Evolutionary conservation across 345 rosid species (phyloP), one percentile per base, ranked within the genome.

Genomic region (Citrus reticulata): DNA sequence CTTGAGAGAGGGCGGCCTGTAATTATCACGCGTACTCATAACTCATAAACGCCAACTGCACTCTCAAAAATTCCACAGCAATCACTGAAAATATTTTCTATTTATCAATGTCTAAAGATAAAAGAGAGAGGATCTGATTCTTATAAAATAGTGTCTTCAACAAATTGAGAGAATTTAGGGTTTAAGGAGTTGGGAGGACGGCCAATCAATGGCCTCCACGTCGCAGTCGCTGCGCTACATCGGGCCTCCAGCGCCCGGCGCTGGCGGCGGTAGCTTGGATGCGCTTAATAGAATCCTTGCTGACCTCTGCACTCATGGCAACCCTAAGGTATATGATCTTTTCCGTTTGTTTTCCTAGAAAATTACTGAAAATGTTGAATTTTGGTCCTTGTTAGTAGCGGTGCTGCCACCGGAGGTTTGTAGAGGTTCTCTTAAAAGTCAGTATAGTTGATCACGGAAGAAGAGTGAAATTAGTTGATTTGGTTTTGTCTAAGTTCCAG

Each of bases 261-360:
- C 92, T 39, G 83, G 86, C 54, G 97, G 95, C 67, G 88, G 93
- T 61, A 91, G 90, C 84, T 89, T 86, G 59, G 99, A 95, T 46
- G 87, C 93, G 60, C 86, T 92, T 78, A 93, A 91, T 79, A 94
- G 97, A 55, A 91, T 91, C 80, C 86, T 93, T 74, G 84, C 89
- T 11, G 97, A 95, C 90, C 96, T 93, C 84, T 93, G 96, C 83
- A 90, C 87, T 61, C 91, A 90, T 30, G 95, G 90, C 49, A 87
- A 83, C 72, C 93, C 97, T 59, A 92, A 91, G 97, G 98, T 93
- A 80, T 42, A 34, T 39, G 34, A 29, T 11, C n/a, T 76, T 72
- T 58, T 6, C 73, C 78, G 60, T 72, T 83, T 78, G 49, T 13
- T 57, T 77, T 60, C 8, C 17, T 3, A 72, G 19, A 35, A 25